Evolutionary conservation across 1,284 basidiomycete genomes (phyloP).

Genomic region (Sporisorium graminicola): DNA sequence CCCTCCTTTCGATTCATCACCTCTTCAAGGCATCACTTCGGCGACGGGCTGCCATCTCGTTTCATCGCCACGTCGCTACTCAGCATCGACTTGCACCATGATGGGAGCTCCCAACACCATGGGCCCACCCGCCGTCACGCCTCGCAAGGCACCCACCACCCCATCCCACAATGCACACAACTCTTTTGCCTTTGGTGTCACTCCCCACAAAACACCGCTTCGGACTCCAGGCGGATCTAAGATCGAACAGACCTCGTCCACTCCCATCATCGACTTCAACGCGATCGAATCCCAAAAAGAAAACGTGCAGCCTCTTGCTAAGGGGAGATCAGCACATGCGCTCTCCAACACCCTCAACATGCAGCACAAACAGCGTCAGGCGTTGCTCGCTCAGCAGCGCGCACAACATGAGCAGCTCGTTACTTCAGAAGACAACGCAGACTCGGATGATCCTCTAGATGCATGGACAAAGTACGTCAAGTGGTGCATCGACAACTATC

Average conservation of each 20-base stretch:
- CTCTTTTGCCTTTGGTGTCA: slow-evolving; percentile 27
- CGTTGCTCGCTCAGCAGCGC: slow-evolving; percentile 53
- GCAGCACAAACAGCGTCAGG: slow-evolving; percentile 61
- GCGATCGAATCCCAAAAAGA: slow-evolving; percentile 75
- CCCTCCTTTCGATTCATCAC: neutral
- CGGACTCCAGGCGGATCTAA: slow-evolving; percentile 57
- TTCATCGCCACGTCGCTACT: neutral
- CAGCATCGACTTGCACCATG: slow-evolving; percentile 14
- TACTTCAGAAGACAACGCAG: slow-evolving; percentile 48
- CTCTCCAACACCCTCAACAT: slow-evolving; percentile 70
- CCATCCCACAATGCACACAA: slow-evolving; percentile 27
- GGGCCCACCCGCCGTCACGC: slow-evolving; percentile 52
- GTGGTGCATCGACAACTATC: slow-evolving; percentile 78
- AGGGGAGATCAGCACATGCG: slow-evolving; percentile 74
- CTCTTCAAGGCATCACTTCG: slow-evolving; percentile 1
- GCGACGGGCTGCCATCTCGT: too few species aligned
- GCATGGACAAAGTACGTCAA: slow-evolving; percentile 74
- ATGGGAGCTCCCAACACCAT: slow-evolving; percentile 21
- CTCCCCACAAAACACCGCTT: slow-evolving; percentile 62
- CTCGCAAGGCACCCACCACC: slow-evolving; percentile 44
- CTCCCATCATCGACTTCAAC: slow-evolving; percentile 67
- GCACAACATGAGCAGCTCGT: slow-evolving; percentile 55
- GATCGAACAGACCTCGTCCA: slow-evolving; percentile 66
- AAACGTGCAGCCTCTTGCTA: slow-evolving; percentile 74
- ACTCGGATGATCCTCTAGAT: slow-evolving; percentile 59